Evolutionary conservation across 2,329 filamentous ascomycete genomes (phyloP).

Genomic region (Ceratocystis destructans): DNA sequence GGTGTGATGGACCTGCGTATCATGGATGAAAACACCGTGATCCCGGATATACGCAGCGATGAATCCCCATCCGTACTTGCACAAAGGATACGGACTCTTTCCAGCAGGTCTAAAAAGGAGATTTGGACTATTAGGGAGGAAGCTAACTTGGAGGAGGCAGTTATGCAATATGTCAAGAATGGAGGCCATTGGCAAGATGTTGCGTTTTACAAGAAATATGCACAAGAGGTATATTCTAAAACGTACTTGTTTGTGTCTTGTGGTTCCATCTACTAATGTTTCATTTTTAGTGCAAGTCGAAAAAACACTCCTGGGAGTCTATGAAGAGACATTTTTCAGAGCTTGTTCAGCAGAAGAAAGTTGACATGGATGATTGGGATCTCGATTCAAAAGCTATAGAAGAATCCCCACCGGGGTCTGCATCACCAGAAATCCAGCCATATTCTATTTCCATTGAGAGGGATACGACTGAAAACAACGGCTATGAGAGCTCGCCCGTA

Average conservation of each 20-base stretch:
- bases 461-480: too few species aligned
- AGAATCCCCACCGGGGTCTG: neutral
- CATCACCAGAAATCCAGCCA: neutral
- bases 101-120: constrained; percentile 12
- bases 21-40: neutral
- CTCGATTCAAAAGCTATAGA: neutral
- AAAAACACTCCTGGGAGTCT: constrained; percentile 12
- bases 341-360: constrained; percentile 10
- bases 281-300: neutral
- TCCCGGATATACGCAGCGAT: constrained; percentile 7
- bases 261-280: neutral
- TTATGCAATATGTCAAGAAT: constrained; percentile 15
- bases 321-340: constrained; percentile 15
- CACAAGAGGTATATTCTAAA: constrained; percentile 14
- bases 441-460: too few species aligned
- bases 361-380: constrained; percentile 18
- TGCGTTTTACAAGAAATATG: constrained; percentile 16
- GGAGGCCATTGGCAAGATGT: constrained; percentile 19
- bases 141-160: constrained; percentile 13
- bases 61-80: constrained; percentile 17
- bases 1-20: neutral
- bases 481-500: too few species aligned
- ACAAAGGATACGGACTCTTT: constrained; percentile 12
- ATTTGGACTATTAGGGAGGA: constrained; percentile 15
- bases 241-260: neutral